A percentile compares a stretch with the other conserved stretches of the same genome.
Conservation (phyloP, 306 rosid genomes). For the Nissolia schottii region DNA sequence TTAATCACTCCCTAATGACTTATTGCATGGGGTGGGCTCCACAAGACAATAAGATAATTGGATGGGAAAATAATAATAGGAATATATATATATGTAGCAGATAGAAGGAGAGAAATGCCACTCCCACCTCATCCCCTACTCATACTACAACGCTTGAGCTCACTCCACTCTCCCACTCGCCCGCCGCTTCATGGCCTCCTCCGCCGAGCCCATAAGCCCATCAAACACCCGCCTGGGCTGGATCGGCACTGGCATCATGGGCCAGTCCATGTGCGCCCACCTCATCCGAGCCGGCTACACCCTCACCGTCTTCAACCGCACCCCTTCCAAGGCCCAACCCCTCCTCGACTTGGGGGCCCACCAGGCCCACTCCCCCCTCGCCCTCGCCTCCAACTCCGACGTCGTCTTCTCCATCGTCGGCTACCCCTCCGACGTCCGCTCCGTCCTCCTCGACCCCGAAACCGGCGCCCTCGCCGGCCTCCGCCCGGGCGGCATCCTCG, state of each 20-base stretch:
- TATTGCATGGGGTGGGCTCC: no score
- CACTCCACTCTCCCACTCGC: conserved; percentile 23
- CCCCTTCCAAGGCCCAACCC: conserved; percentile 72
- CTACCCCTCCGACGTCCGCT: conserved; percentile 86
- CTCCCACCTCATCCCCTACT: not conserved
- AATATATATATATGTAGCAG: not conserved
- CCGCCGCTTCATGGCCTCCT: conserved; percentile 51
- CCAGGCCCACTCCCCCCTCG: conserved; percentile 53
- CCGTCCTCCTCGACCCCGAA: conserved; percentile 62
- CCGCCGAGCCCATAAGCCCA: conserved; percentile 46
- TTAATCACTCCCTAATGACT: no score
- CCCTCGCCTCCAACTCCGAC: conserved; percentile 68
- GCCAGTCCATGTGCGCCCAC: conserved; percentile 78
- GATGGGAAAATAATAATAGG: not conserved
- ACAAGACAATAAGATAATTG: not conserved
- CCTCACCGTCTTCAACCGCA: conserved; percentile 91
- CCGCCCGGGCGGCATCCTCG: conserved; percentile 63
- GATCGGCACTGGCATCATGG: conserved; percentile 97
- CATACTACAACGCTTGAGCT: not conserved
- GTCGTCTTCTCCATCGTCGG: no score
- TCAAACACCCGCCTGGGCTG: conserved; percentile 76
- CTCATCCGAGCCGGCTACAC: conserved; percentile 75
- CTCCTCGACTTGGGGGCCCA: conserved; percentile 72
- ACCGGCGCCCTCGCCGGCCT: conserved; percentile 83
- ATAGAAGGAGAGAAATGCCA: not conserved